Evolutionary conservation across 805 yeast species (phyloP).

Genomic region (Cyberlindnera veronae): DNA sequence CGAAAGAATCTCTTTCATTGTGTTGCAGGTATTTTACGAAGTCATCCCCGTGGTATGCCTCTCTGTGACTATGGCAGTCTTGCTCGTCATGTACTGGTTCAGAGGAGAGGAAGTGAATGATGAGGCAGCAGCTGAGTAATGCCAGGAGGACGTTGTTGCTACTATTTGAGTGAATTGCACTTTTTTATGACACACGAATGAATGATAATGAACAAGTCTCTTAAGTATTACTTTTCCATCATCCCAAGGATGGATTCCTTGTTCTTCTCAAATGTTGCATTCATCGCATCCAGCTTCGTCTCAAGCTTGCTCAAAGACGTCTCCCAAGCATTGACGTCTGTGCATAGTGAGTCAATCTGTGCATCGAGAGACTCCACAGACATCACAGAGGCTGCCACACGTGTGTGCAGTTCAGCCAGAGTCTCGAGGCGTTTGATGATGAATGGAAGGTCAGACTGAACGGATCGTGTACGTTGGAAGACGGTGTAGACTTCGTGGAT

Average conservation of each 20-base stretch:
- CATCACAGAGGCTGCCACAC: constrained; percentile 16
- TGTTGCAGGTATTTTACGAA: no score
- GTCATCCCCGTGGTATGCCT: no score
- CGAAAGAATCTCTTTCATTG: no score
- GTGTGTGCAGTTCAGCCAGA: constrained; percentile 24
- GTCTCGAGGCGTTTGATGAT: constrained; percentile 27
- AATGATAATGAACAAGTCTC: no score
- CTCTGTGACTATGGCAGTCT: no score
- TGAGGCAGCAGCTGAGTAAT: no score
- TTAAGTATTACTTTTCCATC: no score
- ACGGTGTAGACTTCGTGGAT: constrained; percentile 26
- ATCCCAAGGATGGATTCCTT: constrained; percentile 5
- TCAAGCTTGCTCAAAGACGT: constrained; percentile 22
- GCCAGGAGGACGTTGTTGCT: no score
- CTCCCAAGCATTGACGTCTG: constrained; percentile 30
- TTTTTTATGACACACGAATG: no score
- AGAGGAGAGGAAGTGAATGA: no score
- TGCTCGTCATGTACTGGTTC: no score
- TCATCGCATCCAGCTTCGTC: constrained; percentile 19
- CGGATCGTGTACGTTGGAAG: constrained; percentile 16
- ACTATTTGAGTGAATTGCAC: no score
- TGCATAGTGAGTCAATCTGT: constrained; percentile 19
- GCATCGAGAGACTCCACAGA: constrained; percentile 21
- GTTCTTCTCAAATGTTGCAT: constrained; percentile 16
- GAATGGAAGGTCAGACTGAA: constrained; percentile 26